Evolutionary conservation across 2,329 filamentous ascomycete species (phyloP).

Genomic region (Allantophomopsis cytisporea): DNA sequence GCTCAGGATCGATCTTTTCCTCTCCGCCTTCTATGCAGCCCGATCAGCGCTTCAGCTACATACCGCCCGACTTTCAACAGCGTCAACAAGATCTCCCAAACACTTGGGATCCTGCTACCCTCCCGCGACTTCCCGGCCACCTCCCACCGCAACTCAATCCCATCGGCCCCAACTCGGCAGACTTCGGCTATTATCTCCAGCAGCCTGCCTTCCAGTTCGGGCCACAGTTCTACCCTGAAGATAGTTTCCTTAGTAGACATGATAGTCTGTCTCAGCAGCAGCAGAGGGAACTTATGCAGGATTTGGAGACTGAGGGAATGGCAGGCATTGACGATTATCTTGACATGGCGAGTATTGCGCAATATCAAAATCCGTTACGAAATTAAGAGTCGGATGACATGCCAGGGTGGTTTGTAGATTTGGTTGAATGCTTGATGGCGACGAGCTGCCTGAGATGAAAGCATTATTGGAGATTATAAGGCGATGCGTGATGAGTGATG

Average conservation of each 20-base stretch:
- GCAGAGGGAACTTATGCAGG: slow-evolving; percentile 71
- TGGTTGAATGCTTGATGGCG: too few species aligned
- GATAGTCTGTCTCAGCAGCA: slow-evolving; percentile 65
- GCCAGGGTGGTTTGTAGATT: too few species aligned
- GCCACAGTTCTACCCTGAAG: slow-evolving; percentile 2
- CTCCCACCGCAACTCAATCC: not conserved
- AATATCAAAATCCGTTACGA: too few species aligned
- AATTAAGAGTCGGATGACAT: too few species aligned
- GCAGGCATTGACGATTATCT: slow-evolving; percentile 47
- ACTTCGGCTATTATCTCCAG: not conserved
- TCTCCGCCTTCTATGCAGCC: slow-evolving; percentile 37
- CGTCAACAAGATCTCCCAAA: slow-evolving; percentile 11
- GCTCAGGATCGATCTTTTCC: slow-evolving; percentile 53
- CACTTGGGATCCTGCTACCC: slow-evolving; percentile 12
- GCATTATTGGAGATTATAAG: too few species aligned
- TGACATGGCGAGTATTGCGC: slow-evolving; percentile 15
- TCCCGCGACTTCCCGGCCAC: not conserved
- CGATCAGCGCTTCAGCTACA: slow-evolving; percentile 48
- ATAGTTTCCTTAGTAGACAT: slow-evolving; percentile 23
- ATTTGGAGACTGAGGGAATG: slow-evolving; percentile 57
- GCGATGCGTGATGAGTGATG: too few species aligned
- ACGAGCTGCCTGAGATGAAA: too few species aligned
- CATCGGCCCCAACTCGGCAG: not conserved
- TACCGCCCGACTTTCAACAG: slow-evolving; percentile 38
- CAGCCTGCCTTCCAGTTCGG: not conserved